Percentiles rank a stretch among this genome's conserved stretches.
phyloP scores from a whole-genome alignment of 306 rosid genomes.

The Prunus campanulata region DNA sequence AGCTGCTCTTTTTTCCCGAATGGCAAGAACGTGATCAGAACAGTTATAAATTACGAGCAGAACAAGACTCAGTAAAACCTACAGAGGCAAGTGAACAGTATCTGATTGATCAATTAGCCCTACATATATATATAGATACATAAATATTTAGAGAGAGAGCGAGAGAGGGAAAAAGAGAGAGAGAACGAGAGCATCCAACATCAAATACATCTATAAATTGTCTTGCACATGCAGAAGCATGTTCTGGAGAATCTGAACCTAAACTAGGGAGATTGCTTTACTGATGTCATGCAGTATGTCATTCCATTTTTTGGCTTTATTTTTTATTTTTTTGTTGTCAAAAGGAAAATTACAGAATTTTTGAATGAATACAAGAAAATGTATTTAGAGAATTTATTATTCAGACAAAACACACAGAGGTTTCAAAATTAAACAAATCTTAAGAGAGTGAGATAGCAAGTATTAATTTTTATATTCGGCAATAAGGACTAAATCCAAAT shows the following conservation, averaged over 20 bases:
- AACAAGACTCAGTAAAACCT: slow-evolving; percentile 58
- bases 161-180: not conserved
- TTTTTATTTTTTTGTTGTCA: not conserved
- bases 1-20: slow-evolving; percentile 71
- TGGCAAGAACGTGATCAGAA: slow-evolving; percentile 71
- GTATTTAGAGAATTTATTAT: too few relatives aligned
- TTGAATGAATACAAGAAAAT: not conserved
- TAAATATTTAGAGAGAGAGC: not conserved
- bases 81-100: slow-evolving; percentile 30
- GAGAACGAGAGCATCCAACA: not conserved
- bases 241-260: not conserved
- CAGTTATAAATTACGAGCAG: slow-evolving; percentile 63
- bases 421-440: not conserved
- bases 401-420: not conserved
- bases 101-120: slow-evolving; percentile 11
- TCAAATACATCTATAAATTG: slow-evolving; percentile 2
- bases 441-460: not conserved
- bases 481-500: not conserved
- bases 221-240: not conserved
- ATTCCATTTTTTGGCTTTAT: not conserved
- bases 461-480: not conserved
- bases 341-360: not conserved
- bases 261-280: not conserved
- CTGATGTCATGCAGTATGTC: not conserved
- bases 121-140: not conserved